phyloP scores from a whole-genome alignment of 768 basidiomycete genomes.

The Boletus patriciae region DNA sequence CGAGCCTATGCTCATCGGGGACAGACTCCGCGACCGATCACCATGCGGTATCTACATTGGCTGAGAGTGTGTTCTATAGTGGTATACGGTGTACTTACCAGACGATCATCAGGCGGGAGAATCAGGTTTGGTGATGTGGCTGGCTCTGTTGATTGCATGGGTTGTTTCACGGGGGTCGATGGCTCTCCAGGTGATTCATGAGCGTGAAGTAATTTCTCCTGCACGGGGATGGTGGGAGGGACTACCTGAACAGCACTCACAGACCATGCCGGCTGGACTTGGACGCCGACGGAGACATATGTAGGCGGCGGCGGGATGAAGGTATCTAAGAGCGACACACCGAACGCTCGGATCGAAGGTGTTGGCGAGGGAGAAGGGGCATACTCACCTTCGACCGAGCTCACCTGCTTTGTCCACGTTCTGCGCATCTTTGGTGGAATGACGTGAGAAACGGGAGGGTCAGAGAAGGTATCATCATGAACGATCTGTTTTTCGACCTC shows the following conservation, averaged over 20 bases:
- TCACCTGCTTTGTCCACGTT: slow-evolving; percentile 56
- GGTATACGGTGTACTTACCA: slow-evolving; percentile 20
- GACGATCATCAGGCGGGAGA: slow-evolving; percentile 17
- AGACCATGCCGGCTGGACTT: slow-evolving; percentile 39
- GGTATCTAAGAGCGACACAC: slow-evolving; percentile 32
- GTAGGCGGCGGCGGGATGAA: slow-evolving; percentile 22
- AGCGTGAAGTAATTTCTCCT: slow-evolving; percentile 2
- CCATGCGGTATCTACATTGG: slow-evolving; percentile 29
- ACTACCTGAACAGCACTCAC: slow-evolving; percentile 42
- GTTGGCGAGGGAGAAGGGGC: background rate
- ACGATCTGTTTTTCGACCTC: slow-evolving; percentile 43
- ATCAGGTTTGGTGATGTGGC: slow-evolving; percentile 14
- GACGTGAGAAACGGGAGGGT: slow-evolving; percentile 34
- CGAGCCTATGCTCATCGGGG: slow-evolving; percentile 64
- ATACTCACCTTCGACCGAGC: slow-evolving; percentile 40
- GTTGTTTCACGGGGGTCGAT: slow-evolving; percentile 15
- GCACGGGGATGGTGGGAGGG: slow-evolving; percentile 20
- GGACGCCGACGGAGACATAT: slow-evolving; percentile 46
- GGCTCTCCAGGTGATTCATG: slow-evolving; percentile 6
- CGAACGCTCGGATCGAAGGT: slow-evolving; percentile 26
- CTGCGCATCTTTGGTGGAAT: slow-evolving; percentile 67
- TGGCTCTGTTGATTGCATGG: slow-evolving; percentile 1
- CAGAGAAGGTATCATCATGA: slow-evolving; percentile 42
- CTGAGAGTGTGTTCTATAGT: slow-evolving; percentile 22
- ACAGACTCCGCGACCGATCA: slow-evolving; percentile 48